Percentiles rank a stretch among this genome's conserved stretches.
Evolutionary conservation across 176 grass and related monocot genomes (phyloP).

Genomic region (Elaeis guineensis): DNA sequence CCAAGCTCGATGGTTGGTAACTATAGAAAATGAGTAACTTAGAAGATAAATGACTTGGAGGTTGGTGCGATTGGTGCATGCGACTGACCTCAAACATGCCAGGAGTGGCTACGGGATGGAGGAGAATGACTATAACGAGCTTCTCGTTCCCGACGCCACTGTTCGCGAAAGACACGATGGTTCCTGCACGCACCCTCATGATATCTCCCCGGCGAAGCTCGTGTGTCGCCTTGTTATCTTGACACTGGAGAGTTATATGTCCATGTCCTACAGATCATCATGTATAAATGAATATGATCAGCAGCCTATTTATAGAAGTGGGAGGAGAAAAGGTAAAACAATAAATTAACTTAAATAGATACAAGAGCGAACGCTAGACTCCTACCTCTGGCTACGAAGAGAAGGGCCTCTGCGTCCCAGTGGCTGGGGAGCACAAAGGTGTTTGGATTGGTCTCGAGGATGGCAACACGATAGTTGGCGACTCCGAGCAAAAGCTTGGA

Average conservation of each 20-base stretch:
- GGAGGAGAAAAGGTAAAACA: not conserved
- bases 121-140: conserved; percentile 48
- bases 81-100: conserved; percentile 40
- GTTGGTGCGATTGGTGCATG: no score
- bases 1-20: not conserved
- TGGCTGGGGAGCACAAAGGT: conserved; percentile 54
- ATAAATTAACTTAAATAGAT: not conserved
- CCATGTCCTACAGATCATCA: conserved; percentile 33
- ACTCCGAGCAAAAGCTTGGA: conserved; percentile 58
- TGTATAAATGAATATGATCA: not conserved
- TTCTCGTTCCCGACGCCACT: conserved; percentile 45
- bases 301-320: not conserved
- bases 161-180: conserved; percentile 50
- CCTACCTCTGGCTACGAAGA: conserved; percentile 53
- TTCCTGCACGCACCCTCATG: conserved; percentile 42
- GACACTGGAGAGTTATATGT: conserved; percentile 27
- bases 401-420: conserved; percentile 49
- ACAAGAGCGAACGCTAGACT: not conserved
- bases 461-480: conserved; percentile 52
- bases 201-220: conserved; percentile 45
- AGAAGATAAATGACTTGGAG: no score
- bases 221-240: conserved; percentile 45
- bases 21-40: no score
- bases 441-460: conserved; percentile 44
- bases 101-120: conserved; percentile 47